phyloP scores from a whole-genome alignment of 108 stramenopile species.

The Craspedostauros australis region DNA sequence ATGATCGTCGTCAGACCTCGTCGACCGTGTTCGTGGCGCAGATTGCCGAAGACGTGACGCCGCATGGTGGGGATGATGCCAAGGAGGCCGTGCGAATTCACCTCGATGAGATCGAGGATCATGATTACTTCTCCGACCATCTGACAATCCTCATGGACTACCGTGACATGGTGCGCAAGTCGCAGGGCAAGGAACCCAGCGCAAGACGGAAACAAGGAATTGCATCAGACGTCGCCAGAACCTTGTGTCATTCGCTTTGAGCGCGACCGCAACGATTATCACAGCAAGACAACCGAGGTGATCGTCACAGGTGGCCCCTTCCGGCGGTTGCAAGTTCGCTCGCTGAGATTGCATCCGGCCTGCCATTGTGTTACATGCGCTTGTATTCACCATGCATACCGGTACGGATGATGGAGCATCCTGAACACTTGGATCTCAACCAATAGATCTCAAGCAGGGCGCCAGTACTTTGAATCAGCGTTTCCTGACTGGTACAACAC shows the following conservation, averaged over 20 bases:
- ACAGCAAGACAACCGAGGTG: no score
- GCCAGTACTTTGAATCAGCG: no score
- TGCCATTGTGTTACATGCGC: no score
- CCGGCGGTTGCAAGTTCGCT: no score
- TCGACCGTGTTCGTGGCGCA: conserved; percentile 52
- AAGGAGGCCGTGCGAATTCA: conserved; percentile 51
- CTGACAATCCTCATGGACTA: conserved; percentile 48
- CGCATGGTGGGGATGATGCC: conserved; percentile 81
- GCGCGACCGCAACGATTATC: no score
- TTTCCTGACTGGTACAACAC: no score
- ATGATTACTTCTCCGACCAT: conserved; percentile 49
- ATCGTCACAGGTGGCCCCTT: no score
- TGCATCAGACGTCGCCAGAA: background rate
- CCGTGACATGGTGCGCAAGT: conserved; percentile 1
- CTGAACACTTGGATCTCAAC: no score
- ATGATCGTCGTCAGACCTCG: conserved; percentile 63
- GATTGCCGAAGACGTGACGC: conserved; percentile 17
- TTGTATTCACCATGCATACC: no score
- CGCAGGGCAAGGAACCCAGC: background rate
- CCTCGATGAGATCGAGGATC: conserved; percentile 54
- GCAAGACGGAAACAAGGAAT: background rate
- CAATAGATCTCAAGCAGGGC: no score
- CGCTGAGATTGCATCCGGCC: no score
- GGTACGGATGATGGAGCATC: no score
- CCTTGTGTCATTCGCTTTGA: background rate